Evolutionary conservation across 2,329 filamentous ascomycete genomes (phyloP).

Genomic region (Fusarium sarcochroum): DNA sequence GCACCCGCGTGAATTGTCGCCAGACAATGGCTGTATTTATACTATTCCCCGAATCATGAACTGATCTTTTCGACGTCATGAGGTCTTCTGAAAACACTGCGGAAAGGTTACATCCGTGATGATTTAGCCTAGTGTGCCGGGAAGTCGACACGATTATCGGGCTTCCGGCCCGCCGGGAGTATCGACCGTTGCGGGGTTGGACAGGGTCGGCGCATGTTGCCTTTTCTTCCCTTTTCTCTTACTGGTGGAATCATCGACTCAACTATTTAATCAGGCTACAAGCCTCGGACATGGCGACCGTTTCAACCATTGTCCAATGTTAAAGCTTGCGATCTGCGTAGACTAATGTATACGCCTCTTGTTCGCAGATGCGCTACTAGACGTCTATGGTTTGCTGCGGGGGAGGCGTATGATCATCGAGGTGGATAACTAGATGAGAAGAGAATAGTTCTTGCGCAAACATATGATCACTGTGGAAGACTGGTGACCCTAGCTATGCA

Average conservation of each 20-base stretch:
- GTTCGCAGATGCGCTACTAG: neutral
- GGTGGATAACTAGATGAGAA: neutral
- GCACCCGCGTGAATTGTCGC: neutral
- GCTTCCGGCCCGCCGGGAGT: constrained; percentile 2
- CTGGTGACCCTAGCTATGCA: no score
- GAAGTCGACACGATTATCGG: neutral
- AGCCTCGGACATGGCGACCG: neutral
- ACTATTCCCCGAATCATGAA: neutral
- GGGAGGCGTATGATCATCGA: neutral
- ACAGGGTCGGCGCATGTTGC: neutral
- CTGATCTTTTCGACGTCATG: neutral
- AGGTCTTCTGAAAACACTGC: neutral
- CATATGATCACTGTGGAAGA: neutral
- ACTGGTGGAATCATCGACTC: neutral
- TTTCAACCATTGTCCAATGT: neutral
- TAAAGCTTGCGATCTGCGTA: neutral
- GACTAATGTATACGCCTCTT: neutral
- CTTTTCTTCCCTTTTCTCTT: neutral
- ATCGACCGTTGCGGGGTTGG: constrained; percentile 1
- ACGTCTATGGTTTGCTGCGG: neutral
- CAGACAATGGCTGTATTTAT: neutral
- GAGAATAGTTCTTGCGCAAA: neutral
- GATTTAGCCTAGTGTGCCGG: neutral
- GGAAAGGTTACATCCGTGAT: constrained; percentile 7
- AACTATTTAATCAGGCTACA: neutral